Evolutionary conservation across 768 basidiomycete genomes (phyloP).

Genomic region (Pleurotus salmoneostramineus): DNA sequence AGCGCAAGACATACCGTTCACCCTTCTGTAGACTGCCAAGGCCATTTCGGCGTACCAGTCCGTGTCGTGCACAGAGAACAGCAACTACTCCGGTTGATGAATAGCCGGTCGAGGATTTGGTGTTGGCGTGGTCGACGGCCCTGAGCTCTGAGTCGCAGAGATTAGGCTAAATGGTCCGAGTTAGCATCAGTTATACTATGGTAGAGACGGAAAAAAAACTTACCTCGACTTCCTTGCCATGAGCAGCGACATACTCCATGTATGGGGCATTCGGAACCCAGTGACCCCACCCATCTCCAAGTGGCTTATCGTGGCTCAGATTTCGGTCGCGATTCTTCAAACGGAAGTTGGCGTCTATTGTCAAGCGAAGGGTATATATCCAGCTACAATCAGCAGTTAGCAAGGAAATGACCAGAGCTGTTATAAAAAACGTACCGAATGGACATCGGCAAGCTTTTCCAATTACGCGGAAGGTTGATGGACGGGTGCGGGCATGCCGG

Average conservation of each 20-base stretch:
- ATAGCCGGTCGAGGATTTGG: conserved; percentile 10
- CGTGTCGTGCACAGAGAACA: conserved; percentile 25
- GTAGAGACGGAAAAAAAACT: not conserved
- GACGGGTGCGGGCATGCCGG: conserved; percentile 21
- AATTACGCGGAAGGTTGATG: conserved; percentile 13
- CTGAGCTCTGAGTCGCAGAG: conserved; percentile 11
- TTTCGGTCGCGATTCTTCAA: conserved; percentile 18
- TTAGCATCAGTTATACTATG: not conserved
- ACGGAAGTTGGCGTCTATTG: conserved; percentile 28
- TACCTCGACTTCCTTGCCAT: conserved; percentile 11
- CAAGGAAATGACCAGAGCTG: not conserved
- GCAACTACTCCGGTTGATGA: conserved; percentile 23
- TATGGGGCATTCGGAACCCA: conserved; percentile 13
- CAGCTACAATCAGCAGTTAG: conserved; percentile 18
- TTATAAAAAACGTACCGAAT: not conserved
- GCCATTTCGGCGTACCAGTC: conserved; percentile 21
- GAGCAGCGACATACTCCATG: conserved; percentile 2
- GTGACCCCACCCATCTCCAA: conserved; percentile 17
- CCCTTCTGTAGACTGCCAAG: conserved; percentile 30
- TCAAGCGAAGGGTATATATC: conserved; percentile 20
- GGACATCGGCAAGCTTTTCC: conserved; percentile 9
- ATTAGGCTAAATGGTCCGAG: conserved; percentile 5
- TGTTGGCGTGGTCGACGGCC: conserved; percentile 10
- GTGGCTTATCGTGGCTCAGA: conserved; percentile 16
- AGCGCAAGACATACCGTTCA: conserved; percentile 19